phyloP scores from a whole-genome alignment of 2,329 filamentous ascomycete species.

The Sclerotinia nivalis region DNA sequence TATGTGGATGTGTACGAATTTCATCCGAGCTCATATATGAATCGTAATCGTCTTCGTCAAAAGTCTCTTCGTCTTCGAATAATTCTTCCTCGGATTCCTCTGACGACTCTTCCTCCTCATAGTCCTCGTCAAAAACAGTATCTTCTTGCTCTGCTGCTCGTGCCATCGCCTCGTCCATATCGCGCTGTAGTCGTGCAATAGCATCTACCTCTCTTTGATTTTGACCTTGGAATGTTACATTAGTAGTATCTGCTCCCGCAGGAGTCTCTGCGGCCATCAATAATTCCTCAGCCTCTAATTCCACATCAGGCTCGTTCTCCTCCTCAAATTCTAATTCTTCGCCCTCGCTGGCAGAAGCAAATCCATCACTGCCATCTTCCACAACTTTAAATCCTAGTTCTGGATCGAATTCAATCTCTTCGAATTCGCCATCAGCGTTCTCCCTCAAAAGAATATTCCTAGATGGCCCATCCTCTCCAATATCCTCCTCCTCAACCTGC shows the following conservation, averaged over 20 bases:
- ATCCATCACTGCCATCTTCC: constrained; percentile 36
- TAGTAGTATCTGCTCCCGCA: constrained; percentile 21
- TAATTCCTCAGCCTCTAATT: constrained; percentile 42
- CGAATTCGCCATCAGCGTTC: constrained; percentile 56
- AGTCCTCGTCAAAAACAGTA: constrained; percentile 31
- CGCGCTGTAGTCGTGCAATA: constrained; percentile 38
- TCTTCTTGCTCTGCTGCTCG: constrained; percentile 35
- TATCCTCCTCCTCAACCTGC: constrained; percentile 43
- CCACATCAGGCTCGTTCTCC: constrained; percentile 27
- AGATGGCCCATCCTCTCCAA: constrained; percentile 50
- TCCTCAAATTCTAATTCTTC: constrained; percentile 14
- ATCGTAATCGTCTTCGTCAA: constrained; percentile 35
- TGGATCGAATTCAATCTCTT: constrained; percentile 55
- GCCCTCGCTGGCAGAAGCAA: background rate
- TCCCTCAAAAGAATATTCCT: constrained; percentile 54
- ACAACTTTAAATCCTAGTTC: constrained; percentile 37
- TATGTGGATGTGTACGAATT: constrained; percentile 71
- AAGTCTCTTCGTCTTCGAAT: constrained; percentile 28
- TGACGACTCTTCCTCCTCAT: constrained; percentile 28
- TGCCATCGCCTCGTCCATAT: constrained; percentile 39
- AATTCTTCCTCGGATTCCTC: constrained; percentile 37
- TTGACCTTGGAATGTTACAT: constrained; percentile 33
- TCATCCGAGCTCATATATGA: constrained; percentile 42
- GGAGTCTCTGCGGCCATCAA: constrained; percentile 38
- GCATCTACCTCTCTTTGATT: constrained; percentile 41